Evolutionary conservation across 805 yeast species (phyloP).

Genomic region (Yarrowia sp.): DNA sequence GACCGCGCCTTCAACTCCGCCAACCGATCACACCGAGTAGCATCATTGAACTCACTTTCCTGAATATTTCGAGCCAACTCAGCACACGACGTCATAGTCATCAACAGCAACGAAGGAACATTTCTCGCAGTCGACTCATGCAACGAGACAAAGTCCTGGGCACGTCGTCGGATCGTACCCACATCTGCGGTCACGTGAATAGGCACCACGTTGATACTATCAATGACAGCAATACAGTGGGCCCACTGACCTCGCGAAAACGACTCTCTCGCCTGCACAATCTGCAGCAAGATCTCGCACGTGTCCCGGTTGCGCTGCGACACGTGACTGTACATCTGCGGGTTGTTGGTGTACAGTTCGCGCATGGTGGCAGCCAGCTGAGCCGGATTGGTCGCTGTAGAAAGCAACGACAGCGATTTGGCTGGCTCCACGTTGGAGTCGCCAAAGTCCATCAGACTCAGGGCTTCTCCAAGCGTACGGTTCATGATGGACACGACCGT

Average conservation of each 20-base stretch:
- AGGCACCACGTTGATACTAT: slow-evolving; percentile 66
- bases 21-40: slow-evolving; percentile 53
- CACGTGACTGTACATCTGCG: slow-evolving; percentile 57
- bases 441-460: slow-evolving; percentile 58
- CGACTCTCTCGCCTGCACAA: slow-evolving; percentile 64
- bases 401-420: slow-evolving; percentile 43
- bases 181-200: slow-evolving; percentile 47
- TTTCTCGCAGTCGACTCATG: slow-evolving; percentile 74
- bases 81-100: slow-evolving; percentile 75
- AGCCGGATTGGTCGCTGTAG: slow-evolving; percentile 41
- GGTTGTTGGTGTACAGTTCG: slow-evolving; percentile 49
- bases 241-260: slow-evolving; percentile 61
- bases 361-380: slow-evolving; percentile 43
- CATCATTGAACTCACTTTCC: slow-evolving; percentile 44
- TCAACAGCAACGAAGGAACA: slow-evolving; percentile 73
- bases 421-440: slow-evolving; percentile 45
- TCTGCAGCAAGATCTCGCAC: slow-evolving; percentile 58
- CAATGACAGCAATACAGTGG: slow-evolving; percentile 54
- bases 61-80: slow-evolving; percentile 47
- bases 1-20: slow-evolving; percentile 60
- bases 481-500: slow-evolving; percentile 74
- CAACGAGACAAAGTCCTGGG: slow-evolving; percentile 62
- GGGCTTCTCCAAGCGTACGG: slow-evolving; percentile 70
- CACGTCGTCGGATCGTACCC: slow-evolving; percentile 58
- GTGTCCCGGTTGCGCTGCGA: slow-evolving; percentile 59